Base-by-base conservation (phyloP, 768 basidiomycete species). In the Tylopilus sp. region DNA sequence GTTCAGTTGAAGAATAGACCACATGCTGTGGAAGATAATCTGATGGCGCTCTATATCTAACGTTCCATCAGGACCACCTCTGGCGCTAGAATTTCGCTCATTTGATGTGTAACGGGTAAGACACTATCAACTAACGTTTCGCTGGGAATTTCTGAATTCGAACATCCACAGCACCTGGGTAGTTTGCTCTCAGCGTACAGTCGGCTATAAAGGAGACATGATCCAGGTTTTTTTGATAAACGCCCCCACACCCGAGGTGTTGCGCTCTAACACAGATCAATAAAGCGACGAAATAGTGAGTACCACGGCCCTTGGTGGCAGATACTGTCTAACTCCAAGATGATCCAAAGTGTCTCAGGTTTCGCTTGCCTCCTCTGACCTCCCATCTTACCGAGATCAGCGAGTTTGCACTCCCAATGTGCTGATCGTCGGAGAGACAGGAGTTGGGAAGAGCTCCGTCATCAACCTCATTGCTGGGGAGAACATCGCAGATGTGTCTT, bases 391-490 rank as follows among this genome's bases (percentile, higher is more conserved):
- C 45, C 44, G 47, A 3, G 8, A 4, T n/a, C 64, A 52, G 22
- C 58, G 49, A 20, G 13, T 17, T 12, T 33, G 17, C 28, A 39
- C 54, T 39, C 71, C 72, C 40, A 76, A 76, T 10, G 62, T 53
- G 7, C 74, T 65, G 15, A 65, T 61, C 33, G 73, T 76, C 11
- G 28, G 28, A 28, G 28, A 28, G 28, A 28, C 28, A 28, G 28
- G 28, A 10, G 28, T 28, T 8, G 28, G 28, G 7, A 28, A 28
- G 28, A 28, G 28, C 28, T 28, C 28, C 28, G 28, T 28, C 28
- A 28, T 28, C 28, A 28, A 28, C 7, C 28, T 28, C 28, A 28
- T 28, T 10, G 28, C 28, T 28, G 28, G 28, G 11, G 35, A 55
- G 5, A 13, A 57, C 0, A 41, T 59, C 5, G 73, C 73, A 4